A percentile compares a stretch with the other conserved stretches of the same genome.
Conservation (phyloP, 148 eudicot species). For the Drosera capensis region DNA sequence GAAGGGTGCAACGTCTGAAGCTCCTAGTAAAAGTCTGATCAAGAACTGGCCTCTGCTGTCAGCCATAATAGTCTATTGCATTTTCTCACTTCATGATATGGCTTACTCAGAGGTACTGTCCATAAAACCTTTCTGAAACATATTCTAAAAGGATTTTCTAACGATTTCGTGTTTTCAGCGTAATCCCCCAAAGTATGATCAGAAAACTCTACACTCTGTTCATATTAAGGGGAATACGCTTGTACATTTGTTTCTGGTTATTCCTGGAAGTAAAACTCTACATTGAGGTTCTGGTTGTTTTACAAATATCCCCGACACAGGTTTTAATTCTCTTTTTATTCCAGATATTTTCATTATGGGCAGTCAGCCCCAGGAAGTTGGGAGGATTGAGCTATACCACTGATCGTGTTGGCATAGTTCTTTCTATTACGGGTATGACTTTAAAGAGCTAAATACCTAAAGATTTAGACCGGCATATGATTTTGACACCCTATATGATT, state of each 20-base stretch:
- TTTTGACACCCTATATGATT: no score
- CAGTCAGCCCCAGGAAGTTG: conserved; percentile 31
- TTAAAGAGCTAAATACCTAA: no score
- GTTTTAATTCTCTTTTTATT: background rate
- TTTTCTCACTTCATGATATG: conserved; percentile 87
- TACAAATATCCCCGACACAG: no score
- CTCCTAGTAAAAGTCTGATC: conserved; percentile 26
- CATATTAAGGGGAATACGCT: no score
- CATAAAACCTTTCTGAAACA: no score
- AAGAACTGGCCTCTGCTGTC: conserved; percentile 86
- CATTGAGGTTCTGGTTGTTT: no score
- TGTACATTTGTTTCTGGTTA: no score
- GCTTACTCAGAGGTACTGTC: conserved; percentile 66
- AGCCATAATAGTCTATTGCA: conserved; percentile 56
- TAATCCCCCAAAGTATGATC: background rate
- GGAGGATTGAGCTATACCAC: conserved; percentile 48
- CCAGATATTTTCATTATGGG: conserved; percentile 67
- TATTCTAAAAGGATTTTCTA: no score
- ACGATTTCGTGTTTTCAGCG: background rate
- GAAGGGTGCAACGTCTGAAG: no score
- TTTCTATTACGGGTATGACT: conserved; percentile 55
- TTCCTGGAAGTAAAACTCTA: no score
- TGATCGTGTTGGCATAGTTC: conserved; percentile 52
- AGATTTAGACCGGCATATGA: no score
- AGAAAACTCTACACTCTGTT: no score